These are phyloP conservation scores for Camellia oleifera DNA, from an alignment of 179 eudicot genomes.

Conservation along the genomic window DNA sequence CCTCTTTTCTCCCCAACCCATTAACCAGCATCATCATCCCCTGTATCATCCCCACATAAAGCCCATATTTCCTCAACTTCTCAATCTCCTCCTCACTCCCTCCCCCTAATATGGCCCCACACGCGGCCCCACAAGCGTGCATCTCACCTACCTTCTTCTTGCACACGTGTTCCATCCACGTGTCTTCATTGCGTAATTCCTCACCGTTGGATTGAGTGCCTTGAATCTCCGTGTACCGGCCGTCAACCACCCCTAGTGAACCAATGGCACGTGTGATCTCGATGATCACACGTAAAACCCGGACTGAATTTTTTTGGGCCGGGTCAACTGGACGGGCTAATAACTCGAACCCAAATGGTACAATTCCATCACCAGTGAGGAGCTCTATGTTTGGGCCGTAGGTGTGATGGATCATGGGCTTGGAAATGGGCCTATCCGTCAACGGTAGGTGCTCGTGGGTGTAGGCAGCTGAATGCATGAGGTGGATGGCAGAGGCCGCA, in stretches of 20 bases:
- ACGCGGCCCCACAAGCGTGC: conserved; percentile 50
- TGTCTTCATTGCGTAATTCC: background rate
- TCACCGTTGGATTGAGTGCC: background rate
- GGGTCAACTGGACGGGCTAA: background rate
- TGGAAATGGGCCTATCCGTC: conserved; percentile 5
- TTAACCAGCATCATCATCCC: conserved; percentile 18
- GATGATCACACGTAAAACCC: conserved; percentile 26
- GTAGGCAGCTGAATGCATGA: conserved; percentile 38
- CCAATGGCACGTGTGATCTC: conserved; percentile 44
- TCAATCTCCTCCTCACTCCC: conserved; percentile 46
- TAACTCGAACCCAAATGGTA: conserved; percentile 11
- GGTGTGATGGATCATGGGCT: background rate
- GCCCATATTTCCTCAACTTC: conserved; percentile 40
- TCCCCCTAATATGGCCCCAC: conserved; percentile 59
- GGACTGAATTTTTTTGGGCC: conserved; percentile 13
- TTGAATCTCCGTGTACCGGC: conserved; percentile 21
- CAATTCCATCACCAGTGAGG: conserved; percentile 30
- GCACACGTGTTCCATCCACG: conserved; percentile 20
- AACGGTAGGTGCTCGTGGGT: conserved; percentile 45
- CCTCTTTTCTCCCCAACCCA: conserved; percentile 17
- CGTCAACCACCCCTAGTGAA: conserved; percentile 31
- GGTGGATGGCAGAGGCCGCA: conserved; percentile 40
- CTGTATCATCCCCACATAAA: conserved; percentile 35
- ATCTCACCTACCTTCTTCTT: conserved; percentile 43
- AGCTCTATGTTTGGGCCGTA: conserved; percentile 24